Base-by-base conservation (phyloP, 2,329 filamentous ascomycete species). In the Sphaerulina vaccinii region DNA sequence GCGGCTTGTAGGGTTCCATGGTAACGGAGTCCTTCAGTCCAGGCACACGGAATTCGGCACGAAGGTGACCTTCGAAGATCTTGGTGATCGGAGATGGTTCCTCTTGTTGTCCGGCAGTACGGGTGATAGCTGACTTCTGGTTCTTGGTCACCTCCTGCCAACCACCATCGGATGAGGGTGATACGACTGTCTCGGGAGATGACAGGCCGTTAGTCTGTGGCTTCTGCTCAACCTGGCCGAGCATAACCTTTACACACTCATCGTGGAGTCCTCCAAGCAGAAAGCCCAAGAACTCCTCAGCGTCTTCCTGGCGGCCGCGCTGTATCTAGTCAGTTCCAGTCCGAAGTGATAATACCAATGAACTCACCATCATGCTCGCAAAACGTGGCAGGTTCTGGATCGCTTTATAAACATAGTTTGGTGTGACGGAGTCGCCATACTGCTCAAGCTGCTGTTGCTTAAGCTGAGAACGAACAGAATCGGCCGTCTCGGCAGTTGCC, bases 291-390 rank as follows among this genome's bases (percentile, higher is more conserved):
- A 99, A 99, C 66, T 99, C 93, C 67, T 99, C 90, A 1, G 93
- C 93, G 73, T 99, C 93, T 75, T 99, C 92, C 69, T 99, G 93
- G 63, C 96, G 92, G 13, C 93, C 93, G 55, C 90, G 87, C 85
- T 90, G 58, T 36, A 44, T 21, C 44, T 23, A 45, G 49, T 71
- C 58, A 71, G 40, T 21, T 23, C 3, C 43, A 35, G 33, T 10
- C 15, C 19, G 6, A 11, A 7, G 29, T 11, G 16, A 35, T 15
- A 24, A 3, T 1, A 19, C 36, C 40, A 13, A 22, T 2, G 59
- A 37, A 75, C 84, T 70, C 77, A 90, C 87, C 68, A 88, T 85
- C 90, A 99, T 96, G 66, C 87, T 88, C 19, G 88, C 85, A 71
- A 99, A 99, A 47, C 90, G 84, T 37, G 90, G 86, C 51, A 96